A percentile compares a stretch with the other conserved stretches of the same genome.
These are phyloP conservation scores for Calonectria pseudoturangicola DNA, from an alignment of 2,329 filamentous ascomycete species.

Conservation along the genomic window DNA sequence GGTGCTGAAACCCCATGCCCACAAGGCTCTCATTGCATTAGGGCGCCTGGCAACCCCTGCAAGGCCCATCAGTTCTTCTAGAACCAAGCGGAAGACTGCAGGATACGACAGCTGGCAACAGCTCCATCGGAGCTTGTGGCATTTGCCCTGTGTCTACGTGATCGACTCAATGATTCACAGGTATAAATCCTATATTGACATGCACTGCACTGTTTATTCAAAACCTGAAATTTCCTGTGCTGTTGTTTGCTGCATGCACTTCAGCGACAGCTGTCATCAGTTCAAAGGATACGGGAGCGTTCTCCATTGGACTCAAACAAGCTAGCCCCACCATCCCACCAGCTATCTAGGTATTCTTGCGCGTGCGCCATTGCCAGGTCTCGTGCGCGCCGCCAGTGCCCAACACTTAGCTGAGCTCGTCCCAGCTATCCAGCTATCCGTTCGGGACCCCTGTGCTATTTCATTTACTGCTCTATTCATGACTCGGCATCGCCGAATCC, in stretches of 20 bases:
- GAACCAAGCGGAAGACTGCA: constrained; percentile 54
- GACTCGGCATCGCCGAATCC: constrained; percentile 29
- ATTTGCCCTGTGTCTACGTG: not conserved
- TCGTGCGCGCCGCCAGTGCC: constrained; percentile 47
- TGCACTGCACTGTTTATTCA: constrained; percentile 5
- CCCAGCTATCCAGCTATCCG: constrained; percentile 4
- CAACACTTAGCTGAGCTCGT: not conserved
- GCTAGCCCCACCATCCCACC: constrained; percentile 50
- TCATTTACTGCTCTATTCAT: constrained; percentile 32
- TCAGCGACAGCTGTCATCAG: constrained; percentile 33
- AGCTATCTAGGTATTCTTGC: constrained; percentile 39
- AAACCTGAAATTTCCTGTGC: not conserved
- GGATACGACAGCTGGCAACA: constrained; percentile 34
- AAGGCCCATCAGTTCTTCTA: constrained; percentile 51
- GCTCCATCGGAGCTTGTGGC: constrained; percentile 6
- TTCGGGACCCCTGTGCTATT: constrained; percentile 29
- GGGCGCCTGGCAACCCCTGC: constrained; percentile 49
- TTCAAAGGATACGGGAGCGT: constrained; percentile 27
- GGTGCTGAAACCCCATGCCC: constrained; percentile 36
- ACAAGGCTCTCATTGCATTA: constrained; percentile 25
- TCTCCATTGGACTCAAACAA: constrained; percentile 36
- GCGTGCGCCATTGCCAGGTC: constrained; percentile 47
- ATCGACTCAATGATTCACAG: constrained; percentile 1
- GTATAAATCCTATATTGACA: not conserved
- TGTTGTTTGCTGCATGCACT: constrained; percentile 32